Evolutionary conservation across 345 rosid genomes (phyloP).

Genomic region (Alliaria petiolata): DNA sequence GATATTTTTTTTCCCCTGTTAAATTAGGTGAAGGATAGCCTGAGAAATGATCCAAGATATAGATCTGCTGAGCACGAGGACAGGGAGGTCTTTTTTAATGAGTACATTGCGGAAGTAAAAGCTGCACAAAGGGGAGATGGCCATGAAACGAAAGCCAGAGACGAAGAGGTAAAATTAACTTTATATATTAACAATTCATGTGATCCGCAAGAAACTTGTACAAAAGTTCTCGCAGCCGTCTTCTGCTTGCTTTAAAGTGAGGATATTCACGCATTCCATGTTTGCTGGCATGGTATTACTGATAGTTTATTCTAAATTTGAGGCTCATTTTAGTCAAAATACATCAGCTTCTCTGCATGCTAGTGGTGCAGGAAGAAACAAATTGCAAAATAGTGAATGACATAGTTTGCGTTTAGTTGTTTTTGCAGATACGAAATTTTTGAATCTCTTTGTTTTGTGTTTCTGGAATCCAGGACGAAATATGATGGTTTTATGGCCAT

Average conservation of each 20-base stretch:
- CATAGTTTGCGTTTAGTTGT: too few relatives aligned
- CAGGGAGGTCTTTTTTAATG: constrained; percentile 75
- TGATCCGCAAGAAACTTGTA: neutral
- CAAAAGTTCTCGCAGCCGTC: neutral
- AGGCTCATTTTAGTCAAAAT: neutral
- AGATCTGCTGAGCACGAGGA: constrained; percentile 72
- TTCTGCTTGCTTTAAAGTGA: neutral
- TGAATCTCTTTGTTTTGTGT: neutral
- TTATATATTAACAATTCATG: neutral
- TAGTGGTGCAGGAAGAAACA: too few relatives aligned
- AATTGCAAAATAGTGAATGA: too few relatives aligned
- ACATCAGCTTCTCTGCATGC: neutral
- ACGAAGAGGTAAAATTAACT: constrained; percentile 71
- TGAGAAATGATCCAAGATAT: constrained; percentile 87
- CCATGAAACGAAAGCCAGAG: constrained; percentile 62
- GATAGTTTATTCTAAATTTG: neutral
- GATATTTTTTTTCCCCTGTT: constrained; percentile 4
- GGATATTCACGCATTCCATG: neutral
- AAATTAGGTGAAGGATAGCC: constrained; percentile 73
- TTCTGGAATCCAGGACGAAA: neutral
- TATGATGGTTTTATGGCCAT: too few relatives aligned
- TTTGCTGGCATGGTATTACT: neutral
- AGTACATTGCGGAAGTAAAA: constrained; percentile 72
- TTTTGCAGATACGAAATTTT: too few relatives aligned
- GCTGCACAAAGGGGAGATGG: constrained; percentile 62